Base-by-base conservation (phyloP, 1,139 yeast genomes). In the Yamadazyma epiphylla region DNA sequence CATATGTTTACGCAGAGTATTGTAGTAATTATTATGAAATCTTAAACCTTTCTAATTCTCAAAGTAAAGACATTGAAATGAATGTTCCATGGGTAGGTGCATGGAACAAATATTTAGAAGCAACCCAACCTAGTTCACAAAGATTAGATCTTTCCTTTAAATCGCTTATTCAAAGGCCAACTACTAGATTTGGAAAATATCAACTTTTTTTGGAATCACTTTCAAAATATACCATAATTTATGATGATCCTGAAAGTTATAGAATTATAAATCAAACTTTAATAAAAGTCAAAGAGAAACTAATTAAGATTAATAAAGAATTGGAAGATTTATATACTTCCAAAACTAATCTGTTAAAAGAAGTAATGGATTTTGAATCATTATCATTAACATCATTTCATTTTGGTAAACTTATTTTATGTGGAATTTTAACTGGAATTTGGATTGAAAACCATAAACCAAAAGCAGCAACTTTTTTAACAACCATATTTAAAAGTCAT, bases 111-210 rank as follows among this genome's bases (percentile, higher is more conserved):
- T 66, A 67, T 34, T 45, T 71, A 8, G 74, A 69, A 42, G 60
- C 68, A 1, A 58, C 71, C 0, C 75, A 70, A 36, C 60, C 64
- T 3, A 27, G 35, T 0, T 36, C 48, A 0, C 53, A 45, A 15
- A 51, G 49, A 4, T 48, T 59, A 49, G 80, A 74, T 43, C 49
- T 72, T 14, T 68, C 77, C 0, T 67, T 73, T 26, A 41, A 55
- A 10, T 75, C 83, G 0, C 57, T 77, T 28, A 51, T 74, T 22
- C 77, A 74, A 39, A 65, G 66, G 46, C 84, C 85, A 2, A 59
- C 74, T 3, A 56, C 70, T 14, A 53, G 84, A 36, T 59, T 74
- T 11, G 55, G 69, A 4, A 73, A 75, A 41, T 77, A 77, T 43
- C 61, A 64, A 28, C 51, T 78, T 24, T 59, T 77, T 15, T 40